Base-by-base conservation (phyloP, 2,329 filamentous ascomycete species). In the Penicillium sp. region DNA sequence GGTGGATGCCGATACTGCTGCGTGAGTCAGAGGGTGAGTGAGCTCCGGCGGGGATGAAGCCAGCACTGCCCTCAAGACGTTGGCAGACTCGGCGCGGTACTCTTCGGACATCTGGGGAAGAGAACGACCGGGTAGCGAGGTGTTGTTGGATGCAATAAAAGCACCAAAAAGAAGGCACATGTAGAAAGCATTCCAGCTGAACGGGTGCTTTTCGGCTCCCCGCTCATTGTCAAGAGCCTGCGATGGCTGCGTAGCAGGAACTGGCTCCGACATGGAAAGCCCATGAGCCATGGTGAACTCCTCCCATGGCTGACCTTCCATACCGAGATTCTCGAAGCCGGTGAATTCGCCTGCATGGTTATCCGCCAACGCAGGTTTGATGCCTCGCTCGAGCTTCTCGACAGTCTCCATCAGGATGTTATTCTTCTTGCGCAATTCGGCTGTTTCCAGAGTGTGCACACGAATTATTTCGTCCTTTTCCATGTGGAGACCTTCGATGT, bases 151-250 rank as follows among this genome's bases (percentile, higher is more conserved):
- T 52, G 93, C 86, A 59, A 97, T 89, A 65, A 96, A 95, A 43
- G 93, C 93, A 65, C 93, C 93, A 55, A 95, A 90, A 44, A 98
- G 85, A 64, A 98, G 86, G 58, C 96, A 86, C 89, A 96, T 95
- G 85, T 68, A 97, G 78, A 61, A 97, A 73, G 61, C 88, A 81
- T 74, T 74, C 72, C 72, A 74, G 63, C 72, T 74, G 62, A 74
- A 73, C 42, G 89, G 87, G 61, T 90, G 87, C 52, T 68, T 72
- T 38, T 68, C 66, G 36, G 56, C 42, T 37, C 51, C 48, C 38
- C 52, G 43, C 50, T 67, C 67, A 27, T 74, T 71, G 50, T 69
- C 58, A 16, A 71, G 63, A 41, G 75, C 61, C 37, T 73, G 65
- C 31, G 61, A 38, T 6, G 50, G 49, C 31, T 55, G 49, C 8